Conservation (phyloP, 2,329 filamentous ascomycete genomes). For the Thielaviopsis punctulata region DNA sequence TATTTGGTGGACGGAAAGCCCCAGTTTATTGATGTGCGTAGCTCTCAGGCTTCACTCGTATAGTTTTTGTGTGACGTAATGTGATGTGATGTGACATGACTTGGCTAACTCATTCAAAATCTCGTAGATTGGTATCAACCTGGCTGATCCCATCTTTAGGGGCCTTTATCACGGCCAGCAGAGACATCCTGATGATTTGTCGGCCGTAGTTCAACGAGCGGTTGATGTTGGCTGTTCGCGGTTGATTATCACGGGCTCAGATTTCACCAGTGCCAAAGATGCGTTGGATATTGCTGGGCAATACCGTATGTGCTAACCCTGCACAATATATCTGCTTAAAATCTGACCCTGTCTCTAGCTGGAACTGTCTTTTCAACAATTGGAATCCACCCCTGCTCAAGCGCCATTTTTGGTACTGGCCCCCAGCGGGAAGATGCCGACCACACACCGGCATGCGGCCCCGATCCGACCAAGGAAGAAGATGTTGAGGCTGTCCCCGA, state of each 20-base stretch:
- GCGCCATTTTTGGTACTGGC: conserved; percentile 53
- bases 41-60: neutral
- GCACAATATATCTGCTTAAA: neutral
- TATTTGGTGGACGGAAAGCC: conserved; percentile 18
- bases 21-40: conserved; percentile 44
- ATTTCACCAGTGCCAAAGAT: conserved; percentile 58
- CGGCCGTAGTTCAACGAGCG: conserved; percentile 63
- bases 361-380: conserved; percentile 76
- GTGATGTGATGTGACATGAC: neutral
- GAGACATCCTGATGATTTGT: conserved; percentile 54
- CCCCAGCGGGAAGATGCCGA: conserved; percentile 28
- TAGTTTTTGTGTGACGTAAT: neutral
- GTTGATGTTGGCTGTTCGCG: conserved; percentile 66
- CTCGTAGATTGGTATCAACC: conserved; percentile 72
- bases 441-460: conserved; percentile 35
- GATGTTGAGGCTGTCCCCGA: conserved; percentile 27
- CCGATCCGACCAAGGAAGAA: conserved; percentile 32
- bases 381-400: conserved; percentile 84
- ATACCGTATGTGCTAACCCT: conserved; percentile 37
- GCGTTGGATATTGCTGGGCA: conserved; percentile 57
- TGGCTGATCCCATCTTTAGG: conserved; percentile 79
- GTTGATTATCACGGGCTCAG: conserved; percentile 85
- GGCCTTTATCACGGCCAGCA: conserved; percentile 71
- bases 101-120: neutral
- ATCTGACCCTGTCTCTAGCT: conserved; percentile 28